A percentile compares a stretch with the other conserved stretches of the same genome.
Conservation (phyloP, 306 rosid genomes). For the Quercus wislizeni region DNA sequence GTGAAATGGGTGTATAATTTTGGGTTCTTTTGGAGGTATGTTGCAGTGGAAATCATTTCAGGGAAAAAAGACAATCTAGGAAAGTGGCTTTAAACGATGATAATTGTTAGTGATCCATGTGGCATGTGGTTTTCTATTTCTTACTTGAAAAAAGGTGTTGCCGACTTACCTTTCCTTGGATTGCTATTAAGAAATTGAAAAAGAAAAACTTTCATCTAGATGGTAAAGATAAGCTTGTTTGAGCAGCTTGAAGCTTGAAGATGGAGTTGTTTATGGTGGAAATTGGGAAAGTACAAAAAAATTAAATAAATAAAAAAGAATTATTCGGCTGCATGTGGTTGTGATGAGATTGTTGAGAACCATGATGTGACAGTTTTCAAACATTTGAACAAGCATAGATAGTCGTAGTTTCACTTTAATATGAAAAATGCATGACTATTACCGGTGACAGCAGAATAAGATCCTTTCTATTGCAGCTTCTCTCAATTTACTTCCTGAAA, state of each 20-base stretch:
- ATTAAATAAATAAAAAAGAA: no score
- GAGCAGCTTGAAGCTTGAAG: background rate
- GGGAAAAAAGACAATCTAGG: background rate
- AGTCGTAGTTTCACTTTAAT: background rate
- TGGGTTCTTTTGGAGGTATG: background rate
- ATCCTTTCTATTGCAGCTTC: background rate
- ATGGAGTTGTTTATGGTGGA: background rate
- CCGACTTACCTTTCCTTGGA: background rate
- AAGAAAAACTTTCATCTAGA: background rate
- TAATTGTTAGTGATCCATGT: conserved; percentile 3
- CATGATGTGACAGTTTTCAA: background rate
- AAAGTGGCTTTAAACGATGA: conserved; percentile 10
- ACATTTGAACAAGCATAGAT: background rate
- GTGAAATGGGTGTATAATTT: no score
- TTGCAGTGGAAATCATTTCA: conserved; percentile 10
- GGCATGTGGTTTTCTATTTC: background rate
- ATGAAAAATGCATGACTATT: background rate
- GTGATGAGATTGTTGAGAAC: background rate
- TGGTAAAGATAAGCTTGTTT: background rate
- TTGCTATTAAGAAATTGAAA: background rate
- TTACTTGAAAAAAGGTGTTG: conserved; percentile 3
- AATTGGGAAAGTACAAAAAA: background rate
- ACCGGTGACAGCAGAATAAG: background rate
- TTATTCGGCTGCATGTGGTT: background rate
- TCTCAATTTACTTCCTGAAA: background rate